A percentile compares a stretch with the other conserved stretches of the same genome.
Conservation (phyloP, 192 early-diverging fungal species). For the Funneliformis mosseae region DNA sequence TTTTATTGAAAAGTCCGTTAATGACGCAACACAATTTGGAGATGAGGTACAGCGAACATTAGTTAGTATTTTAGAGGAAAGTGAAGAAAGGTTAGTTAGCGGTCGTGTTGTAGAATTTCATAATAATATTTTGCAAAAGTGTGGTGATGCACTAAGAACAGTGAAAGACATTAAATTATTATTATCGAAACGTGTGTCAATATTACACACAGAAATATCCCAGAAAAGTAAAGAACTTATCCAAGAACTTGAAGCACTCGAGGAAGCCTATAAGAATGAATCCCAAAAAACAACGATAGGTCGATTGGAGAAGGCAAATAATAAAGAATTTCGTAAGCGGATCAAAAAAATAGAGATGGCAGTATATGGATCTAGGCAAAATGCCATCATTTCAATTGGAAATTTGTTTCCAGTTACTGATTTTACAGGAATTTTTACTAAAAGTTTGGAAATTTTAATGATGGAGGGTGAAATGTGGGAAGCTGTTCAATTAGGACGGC, state of each 20-base stretch:
- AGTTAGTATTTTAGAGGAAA: conserved; percentile 32
- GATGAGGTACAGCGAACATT: conserved; percentile 1
- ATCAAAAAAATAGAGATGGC: conserved; percentile 65
- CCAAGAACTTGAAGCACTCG: conserved; percentile 43
- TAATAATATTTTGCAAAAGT: conserved; percentile 42
- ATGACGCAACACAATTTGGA: not conserved
- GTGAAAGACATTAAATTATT: conserved; percentile 43
- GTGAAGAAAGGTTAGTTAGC: conserved; percentile 39
- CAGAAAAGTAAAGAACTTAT: conserved; percentile 46
- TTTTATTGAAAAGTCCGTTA: conserved; percentile 46
- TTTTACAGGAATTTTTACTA: conserved; percentile 56
- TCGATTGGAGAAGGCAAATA: conserved; percentile 58
- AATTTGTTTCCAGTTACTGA: conserved; percentile 59
- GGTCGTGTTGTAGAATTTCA: conserved; percentile 40
- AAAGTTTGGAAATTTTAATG: conserved; percentile 70
- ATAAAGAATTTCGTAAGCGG: conserved; percentile 71
- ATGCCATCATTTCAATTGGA: conserved; percentile 60
- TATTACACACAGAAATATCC: conserved; percentile 39
- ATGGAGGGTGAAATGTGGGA: conserved; percentile 76
- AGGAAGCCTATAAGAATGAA: conserved; percentile 39
- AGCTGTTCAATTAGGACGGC: conserved; percentile 53
- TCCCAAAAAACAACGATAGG: conserved; percentile 55
- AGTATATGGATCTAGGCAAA: conserved; percentile 58
- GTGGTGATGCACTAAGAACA: conserved; percentile 38
- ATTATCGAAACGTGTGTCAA: conserved; percentile 43